Base-by-base conservation (phyloP, 2,329 filamentous ascomycete genomes). In the Penicillium sp. region DNA sequence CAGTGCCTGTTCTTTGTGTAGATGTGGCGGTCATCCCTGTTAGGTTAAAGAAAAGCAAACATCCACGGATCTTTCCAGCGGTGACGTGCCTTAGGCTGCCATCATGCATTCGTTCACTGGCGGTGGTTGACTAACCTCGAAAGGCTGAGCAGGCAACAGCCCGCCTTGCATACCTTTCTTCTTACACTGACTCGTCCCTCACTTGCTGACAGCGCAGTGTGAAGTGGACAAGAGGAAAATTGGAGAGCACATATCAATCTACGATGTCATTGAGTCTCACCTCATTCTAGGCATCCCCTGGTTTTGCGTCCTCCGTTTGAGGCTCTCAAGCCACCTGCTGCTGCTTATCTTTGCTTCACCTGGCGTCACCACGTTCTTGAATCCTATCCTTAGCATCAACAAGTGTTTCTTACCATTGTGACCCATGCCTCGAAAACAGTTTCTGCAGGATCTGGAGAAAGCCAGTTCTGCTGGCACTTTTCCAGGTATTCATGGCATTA, bases 391-490 rank as follows among this genome's bases (percentile, higher is more conserved):
- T 14, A n/a, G 14, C 11, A n/a, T 38, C 6, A 38, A 3, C 26
- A 5, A 9, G 26, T 30, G 26, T 9, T 30, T 5, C 9, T 9
- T 30, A 14, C 35, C 7, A 1, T 11, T 23, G 18, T 43, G 40
- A 20, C 40, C n/a, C 30, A 91, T 91, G 89, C 81, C 85, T 61
- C 80, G 85, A 58, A 82, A 81, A 64, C 80, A 82, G 35, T 92
- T 89, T 69, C 77, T 84, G 48, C 74, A 77, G 51, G 87, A 92
- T 67, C 73, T 78, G 65, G 74, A 68, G 26, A 71, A 73, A 45
- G 77, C 72, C 7, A 73, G 70, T 7, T 9, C 6, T 59, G 64
- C 67, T 42, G 65, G 71, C 20, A 64, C 64, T 2, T 74, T 83
- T 47, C 61, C 74, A 1, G 73, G 79, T 49, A 76, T 94, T 48